Conservation (phyloP, 805 yeast species). For the Starmerella vaccinii region DNA sequence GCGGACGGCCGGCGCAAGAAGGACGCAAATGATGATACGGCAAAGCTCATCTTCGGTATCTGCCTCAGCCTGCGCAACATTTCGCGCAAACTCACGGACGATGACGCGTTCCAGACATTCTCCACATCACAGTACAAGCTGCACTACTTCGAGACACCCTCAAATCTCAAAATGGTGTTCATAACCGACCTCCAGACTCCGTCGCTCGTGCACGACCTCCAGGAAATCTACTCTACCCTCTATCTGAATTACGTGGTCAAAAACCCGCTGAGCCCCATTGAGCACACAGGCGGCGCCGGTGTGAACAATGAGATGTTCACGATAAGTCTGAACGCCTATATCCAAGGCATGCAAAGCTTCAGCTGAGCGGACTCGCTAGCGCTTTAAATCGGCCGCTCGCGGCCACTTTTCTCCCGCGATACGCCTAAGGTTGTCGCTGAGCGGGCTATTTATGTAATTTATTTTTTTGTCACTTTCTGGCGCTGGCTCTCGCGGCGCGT, state of each 20-base stretch:
- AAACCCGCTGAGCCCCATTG: slow-evolving; percentile 34
- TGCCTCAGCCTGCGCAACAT: slow-evolving; percentile 69
- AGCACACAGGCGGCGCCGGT: slow-evolving; percentile 27
- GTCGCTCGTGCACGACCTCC: slow-evolving; percentile 45
- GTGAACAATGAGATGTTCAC: slow-evolving; percentile 50
- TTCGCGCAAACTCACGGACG: slow-evolving; percentile 43
- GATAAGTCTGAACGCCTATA: slow-evolving; percentile 44
- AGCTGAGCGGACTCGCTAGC: not conserved
- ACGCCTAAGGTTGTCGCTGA: not conserved
- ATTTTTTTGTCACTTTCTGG: not conserved
- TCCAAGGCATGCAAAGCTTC: slow-evolving; percentile 30
- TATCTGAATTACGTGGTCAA: slow-evolving; percentile 53
- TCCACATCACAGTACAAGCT: slow-evolving; percentile 62
- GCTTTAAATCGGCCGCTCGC: not conserved
- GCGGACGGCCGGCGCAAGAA: slow-evolving; percentile 27
- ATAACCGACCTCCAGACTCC: slow-evolving; percentile 56
- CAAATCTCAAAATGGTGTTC: slow-evolving; percentile 66
- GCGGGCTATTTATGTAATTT: not conserved
- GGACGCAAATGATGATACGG: slow-evolving; percentile 44
- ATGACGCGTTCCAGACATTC: slow-evolving; percentile 30
- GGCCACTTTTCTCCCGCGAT: not conserved
- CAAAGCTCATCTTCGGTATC: slow-evolving; percentile 78
- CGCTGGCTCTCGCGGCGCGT: no score
- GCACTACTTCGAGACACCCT: slow-evolving; percentile 69
- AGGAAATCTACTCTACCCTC: slow-evolving; percentile 48